Evolutionary conservation across 208 protist genomes (phyloP), one percentile per base, ranked within the genome.

Genomic region (Acanthamoeba triangularis): DNA sequence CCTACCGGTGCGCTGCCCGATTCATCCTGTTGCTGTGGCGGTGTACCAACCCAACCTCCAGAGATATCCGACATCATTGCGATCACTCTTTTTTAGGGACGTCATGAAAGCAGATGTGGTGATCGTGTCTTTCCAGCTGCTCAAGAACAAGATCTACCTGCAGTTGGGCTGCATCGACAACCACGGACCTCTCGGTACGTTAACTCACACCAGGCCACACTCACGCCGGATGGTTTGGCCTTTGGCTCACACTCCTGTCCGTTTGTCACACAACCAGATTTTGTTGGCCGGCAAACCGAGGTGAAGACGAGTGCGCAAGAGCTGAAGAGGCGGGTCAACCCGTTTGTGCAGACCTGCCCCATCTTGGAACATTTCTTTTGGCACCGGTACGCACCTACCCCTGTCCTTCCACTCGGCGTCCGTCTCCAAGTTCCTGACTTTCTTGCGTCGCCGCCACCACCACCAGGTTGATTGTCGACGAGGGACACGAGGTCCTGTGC

Each of bases 51-150:
- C n/a, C 18, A 59, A 59, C 44, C 44, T 59, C 20, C n/a, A n/a
- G n/a, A n/a, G n/a, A n/a, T 59, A 23, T 2, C 20, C 23, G 13
- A 59, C 54, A 59, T 23, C n/a, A 8, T 47, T 4, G 44, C 7
- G 44, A 8, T 47, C 44, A 65, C 59, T 7, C 3, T 14, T 65
- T n/a, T 10, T 65, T n/a, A 47, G 35, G 61, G 87, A 95, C 14
- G n/a, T 95, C 33, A 85, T 94, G 41, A 47, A 85, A 20, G 94
- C 94, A 91, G 94, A 95, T 23, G 35, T 96, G n/a, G 94, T 95
- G 13, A 41, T 93, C 13, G 65, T 93, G n/a, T 67, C 49, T 18
- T 93, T 93, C 54, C 88, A 93, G 54, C 33, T 93, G 61, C 52
- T 93, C 49, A 93, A 67, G 88, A 93, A 93, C 54, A 63, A 54